Evolutionary conservation across 257 asterid species (phyloP).

Genomic region (Solanum megistacrolobum): DNA sequence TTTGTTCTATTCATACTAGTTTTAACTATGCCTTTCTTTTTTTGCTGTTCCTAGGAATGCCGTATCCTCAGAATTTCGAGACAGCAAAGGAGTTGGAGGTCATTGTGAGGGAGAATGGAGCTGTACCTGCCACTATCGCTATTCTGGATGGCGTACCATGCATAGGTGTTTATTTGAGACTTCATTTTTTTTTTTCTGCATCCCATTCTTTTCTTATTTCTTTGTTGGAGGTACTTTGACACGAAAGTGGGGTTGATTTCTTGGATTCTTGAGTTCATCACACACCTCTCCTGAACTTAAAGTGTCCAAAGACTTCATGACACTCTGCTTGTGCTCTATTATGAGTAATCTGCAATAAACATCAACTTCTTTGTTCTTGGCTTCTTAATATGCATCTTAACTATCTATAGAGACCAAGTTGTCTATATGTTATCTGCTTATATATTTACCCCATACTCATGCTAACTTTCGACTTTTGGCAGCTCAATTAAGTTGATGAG

Average conservation of each 20-base stretch:
- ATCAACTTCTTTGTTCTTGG: background rate
- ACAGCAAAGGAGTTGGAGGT: conserved; percentile 82
- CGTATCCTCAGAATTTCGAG: conserved; percentile 85
- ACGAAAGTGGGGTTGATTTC: background rate
- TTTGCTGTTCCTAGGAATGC: conserved; percentile 57
- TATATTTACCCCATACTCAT: background rate
- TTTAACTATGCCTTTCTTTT: background rate
- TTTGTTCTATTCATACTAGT: background rate
- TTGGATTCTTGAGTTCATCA: background rate
- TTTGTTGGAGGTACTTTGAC: background rate
- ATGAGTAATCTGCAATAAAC: background rate
- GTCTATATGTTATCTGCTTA: background rate
- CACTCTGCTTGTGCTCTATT: background rate
- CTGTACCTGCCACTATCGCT: conserved; percentile 87
- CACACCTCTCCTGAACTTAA: background rate
- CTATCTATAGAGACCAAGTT: background rate
- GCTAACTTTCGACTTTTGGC: background rate
- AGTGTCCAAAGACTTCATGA: background rate
- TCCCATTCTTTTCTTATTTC: background rate
- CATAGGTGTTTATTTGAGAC: conserved; percentile 39
- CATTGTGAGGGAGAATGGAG: conserved; percentile 66
- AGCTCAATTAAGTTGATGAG: background rate
- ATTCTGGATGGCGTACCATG: conserved; percentile 80
- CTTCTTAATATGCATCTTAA: background rate
- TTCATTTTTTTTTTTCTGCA: background rate